phyloP scores from a whole-genome alignment of 2,329 filamentous ascomycete genomes.

The Tolypocladium sp. region DNA sequence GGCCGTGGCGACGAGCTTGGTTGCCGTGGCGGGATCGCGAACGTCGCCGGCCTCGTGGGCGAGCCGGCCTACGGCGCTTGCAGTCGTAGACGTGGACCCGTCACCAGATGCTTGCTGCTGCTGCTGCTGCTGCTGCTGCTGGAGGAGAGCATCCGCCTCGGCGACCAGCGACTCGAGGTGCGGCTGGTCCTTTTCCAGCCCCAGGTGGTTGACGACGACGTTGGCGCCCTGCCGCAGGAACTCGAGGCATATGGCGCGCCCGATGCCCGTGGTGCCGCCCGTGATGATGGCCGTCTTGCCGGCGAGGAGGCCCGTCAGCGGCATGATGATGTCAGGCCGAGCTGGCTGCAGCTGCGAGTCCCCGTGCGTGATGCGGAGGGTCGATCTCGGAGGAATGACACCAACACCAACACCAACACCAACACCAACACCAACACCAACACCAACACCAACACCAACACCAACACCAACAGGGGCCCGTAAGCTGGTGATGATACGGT shows the following conservation, averaged over 20 bases:
- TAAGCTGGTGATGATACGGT: not conserved
- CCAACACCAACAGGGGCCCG: too few species aligned
- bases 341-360: not conserved
- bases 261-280: slow-evolving; percentile 79
- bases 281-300: slow-evolving; percentile 81
- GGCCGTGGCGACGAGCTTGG: slow-evolving; percentile 55
- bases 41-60: slow-evolving; percentile 71
- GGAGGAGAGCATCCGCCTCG: slow-evolving; percentile 36
- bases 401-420: not conserved
- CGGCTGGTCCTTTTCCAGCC: slow-evolving; percentile 38
- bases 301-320: slow-evolving; percentile 46
- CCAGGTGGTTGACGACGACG: slow-evolving; percentile 75
- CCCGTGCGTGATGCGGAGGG: not conserved
- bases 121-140: not conserved
- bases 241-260: slow-evolving; percentile 72
- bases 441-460: too few species aligned
- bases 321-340: slow-evolving; percentile 22
- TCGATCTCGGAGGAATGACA: not conserved
- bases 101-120: too few species aligned
- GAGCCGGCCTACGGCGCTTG: slow-evolving; percentile 37
- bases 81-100: not conserved
- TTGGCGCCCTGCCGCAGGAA: slow-evolving; percentile 70
- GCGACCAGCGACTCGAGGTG: slow-evolving; percentile 45
- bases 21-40: slow-evolving; percentile 61
- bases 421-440: too few species aligned